phyloP scores from a whole-genome alignment of 2,329 filamentous ascomycete genomes.

The Scorias spongiosa region DNA sequence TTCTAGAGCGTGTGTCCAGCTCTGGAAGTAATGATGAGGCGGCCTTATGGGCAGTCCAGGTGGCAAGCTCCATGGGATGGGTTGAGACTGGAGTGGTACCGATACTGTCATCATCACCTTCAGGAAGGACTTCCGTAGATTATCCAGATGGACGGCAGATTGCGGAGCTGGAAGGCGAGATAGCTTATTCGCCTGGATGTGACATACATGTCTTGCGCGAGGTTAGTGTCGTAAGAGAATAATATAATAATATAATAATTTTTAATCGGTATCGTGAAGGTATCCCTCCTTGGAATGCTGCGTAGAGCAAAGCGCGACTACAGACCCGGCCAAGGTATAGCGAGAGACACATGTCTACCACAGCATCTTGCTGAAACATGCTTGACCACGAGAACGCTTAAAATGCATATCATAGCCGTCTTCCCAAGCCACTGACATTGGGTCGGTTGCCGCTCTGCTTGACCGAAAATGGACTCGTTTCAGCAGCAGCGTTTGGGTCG shows the following conservation, averaged over 20 bases:
- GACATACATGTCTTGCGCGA: neutral
- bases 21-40: neutral
- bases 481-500: constrained; percentile 28
- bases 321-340: too few relatives aligned
- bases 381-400: too few relatives aligned
- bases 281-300: too few relatives aligned
- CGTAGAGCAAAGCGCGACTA: too few relatives aligned
- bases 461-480: constrained; percentile 29
- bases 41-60: neutral
- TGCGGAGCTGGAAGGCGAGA: too few relatives aligned
- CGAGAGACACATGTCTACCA: too few relatives aligned
- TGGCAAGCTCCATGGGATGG: neutral
- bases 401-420: neutral
- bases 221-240: neutral
- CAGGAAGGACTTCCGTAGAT: too few relatives aligned
- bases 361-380: too few relatives aligned
- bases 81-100: neutral
- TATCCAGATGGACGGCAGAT: too few relatives aligned
- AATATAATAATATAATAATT: neutral
- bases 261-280: too few relatives aligned
- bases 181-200: too few relatives aligned
- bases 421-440: neutral
- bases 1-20: neutral
- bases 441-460: constrained; percentile 4
- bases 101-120: neutral